Base-by-base conservation (phyloP, 306 rosid species). In the Phaseolus lunatus region DNA sequence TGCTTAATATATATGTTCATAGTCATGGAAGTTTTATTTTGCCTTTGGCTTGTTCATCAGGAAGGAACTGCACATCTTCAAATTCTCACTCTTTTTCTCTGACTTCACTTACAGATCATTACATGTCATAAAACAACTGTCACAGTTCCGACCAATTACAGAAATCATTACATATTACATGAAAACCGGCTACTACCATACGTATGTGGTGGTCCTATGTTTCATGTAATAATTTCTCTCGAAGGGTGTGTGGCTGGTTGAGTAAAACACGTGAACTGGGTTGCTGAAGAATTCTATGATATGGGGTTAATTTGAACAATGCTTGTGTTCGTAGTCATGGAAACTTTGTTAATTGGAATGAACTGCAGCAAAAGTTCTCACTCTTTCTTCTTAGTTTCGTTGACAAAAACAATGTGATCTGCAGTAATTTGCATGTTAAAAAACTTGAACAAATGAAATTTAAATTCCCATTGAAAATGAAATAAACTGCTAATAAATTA, bases 1-100 rank as follows among this genome's bases (percentile, higher is more conserved):
- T 78, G 78, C 71, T 67, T 84, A 54, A 31, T 31, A 29, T 33
- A 33, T 33, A 33, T 67, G 73, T 75, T 54, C 27, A 68, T 49
- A 77, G 56, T 64, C 31, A 61, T 57, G 83, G 77, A 69, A 26
- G 66, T 49, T 56, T 29, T 43, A 35, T 53, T 76, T 44, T 50
- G 41, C 66, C 19, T 52, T 33, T 49, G 58, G 54, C 43, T 69
- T 44, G 19, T 73, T 65, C 37, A 12, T 27, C 49, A 4, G 45
- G 7, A 2, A 64, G 35, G 43, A 71, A 48, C 76, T 67, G 19
- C 16, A n/a, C 16, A n/a, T 16, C 35, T 66, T 73, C 77, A 4
- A 77, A 33, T 33, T 33, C 18, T 44, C 48, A 43, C 53, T 62
- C 48, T 68, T 45, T 33, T 3, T 57, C 35, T 22, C 39, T 75